A percentile compares a stretch with the other conserved stretches of the same genome.
phyloP scores from a whole-genome alignment of 2,329 filamentous ascomycete genomes.

The Chrysoporthe deuterocubensis region DNA sequence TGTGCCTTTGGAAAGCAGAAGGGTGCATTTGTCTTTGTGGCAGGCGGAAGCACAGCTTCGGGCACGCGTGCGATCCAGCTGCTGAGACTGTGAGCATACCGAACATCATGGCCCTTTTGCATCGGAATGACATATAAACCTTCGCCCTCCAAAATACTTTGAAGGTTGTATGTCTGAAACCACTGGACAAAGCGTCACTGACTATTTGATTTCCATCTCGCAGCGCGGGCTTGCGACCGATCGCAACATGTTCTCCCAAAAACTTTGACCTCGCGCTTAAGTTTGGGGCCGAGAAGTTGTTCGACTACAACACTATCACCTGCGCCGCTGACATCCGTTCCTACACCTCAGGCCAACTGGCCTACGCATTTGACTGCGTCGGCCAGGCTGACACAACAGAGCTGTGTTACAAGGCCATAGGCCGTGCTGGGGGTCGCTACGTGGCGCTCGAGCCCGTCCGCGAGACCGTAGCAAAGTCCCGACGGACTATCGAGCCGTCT shows the following conservation, averaged over 20 bases:
- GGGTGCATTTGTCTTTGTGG: conserved; percentile 8
- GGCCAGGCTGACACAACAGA: conserved; percentile 35
- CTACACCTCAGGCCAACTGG: conserved; percentile 42
- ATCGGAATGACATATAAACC: too few species aligned
- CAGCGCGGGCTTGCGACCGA: conserved; percentile 11
- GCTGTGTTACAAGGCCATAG: conserved; percentile 43
- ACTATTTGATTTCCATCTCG: not conserved
- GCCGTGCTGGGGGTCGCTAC: conserved; percentile 36
- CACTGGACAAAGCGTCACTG: too few species aligned
- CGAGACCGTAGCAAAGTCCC: not conserved
- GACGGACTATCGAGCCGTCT: not conserved
- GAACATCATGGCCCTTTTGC: too few species aligned
- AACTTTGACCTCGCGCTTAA: conserved; percentile 40
- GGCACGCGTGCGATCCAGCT: conserved; percentile 17
- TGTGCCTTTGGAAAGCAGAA: not conserved
- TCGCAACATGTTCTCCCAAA: conserved; percentile 34
- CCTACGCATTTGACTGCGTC: conserved; percentile 44
- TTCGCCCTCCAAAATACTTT: too few species aligned
- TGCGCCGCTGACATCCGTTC: conserved; percentile 37
- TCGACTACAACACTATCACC: conserved; percentile 40
- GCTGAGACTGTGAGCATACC: conserved; percentile 29
- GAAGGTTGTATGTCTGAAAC: too few species aligned
- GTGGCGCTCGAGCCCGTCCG: conserved; percentile 5
- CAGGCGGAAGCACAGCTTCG: conserved; percentile 7
- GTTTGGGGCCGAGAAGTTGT: conserved; percentile 44